Base-by-base conservation (phyloP, 208 protist species). In the Kentomonas sorsogonicus region DNA sequence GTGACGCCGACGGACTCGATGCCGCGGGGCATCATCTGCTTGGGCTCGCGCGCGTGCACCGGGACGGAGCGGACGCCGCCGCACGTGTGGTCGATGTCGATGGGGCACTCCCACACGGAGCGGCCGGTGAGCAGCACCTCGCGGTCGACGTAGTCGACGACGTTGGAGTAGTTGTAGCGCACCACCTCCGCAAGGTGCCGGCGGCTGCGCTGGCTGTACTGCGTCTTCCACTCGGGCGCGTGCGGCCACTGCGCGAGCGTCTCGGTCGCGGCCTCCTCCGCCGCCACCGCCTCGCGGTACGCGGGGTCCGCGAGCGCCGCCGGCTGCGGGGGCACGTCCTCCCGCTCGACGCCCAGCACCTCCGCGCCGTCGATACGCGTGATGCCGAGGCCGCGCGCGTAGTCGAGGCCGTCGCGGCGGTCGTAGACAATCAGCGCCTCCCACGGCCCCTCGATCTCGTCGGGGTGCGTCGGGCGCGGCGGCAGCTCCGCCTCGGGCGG, bases 71-170 rank as follows among this genome's bases (percentile, higher is more conserved):
- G 78, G 50, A 71, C 65, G 3, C 85, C 79, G 18, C 89, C 89
- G 30, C 89, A 95, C 16, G 83, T 91, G 30, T 74, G 66, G 57
- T 95, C 89, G 64, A 95, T 89, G 38, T 86, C 77, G 43, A 95
- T 90, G 2, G 89, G 89, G 27, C 67, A 88, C 55, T 95, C 89
- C 86, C 86, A 95, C 7, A 95, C 82, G 0, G 86, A 93, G n/a
- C 69, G 63, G 3, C 89, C 89, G 2, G 86, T 95, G 23, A 95
- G 81, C 36, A 93, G 69, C 53, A 92, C 86, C 65, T 95, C 89
- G 52, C 89, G 83, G 44, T 95, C 86, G n/a, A 93, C 70, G 70
- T 95, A 95, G 68, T 95, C 89, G 1, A 93, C 86, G 47, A 93
- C 86, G 66, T 95, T 95, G 22, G 69, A 86, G 68, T 95, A 95